These are phyloP conservation scores for Spatholobus suberectus DNA, from an alignment of 306 rosid genomes.

Conservation along the genomic window DNA sequence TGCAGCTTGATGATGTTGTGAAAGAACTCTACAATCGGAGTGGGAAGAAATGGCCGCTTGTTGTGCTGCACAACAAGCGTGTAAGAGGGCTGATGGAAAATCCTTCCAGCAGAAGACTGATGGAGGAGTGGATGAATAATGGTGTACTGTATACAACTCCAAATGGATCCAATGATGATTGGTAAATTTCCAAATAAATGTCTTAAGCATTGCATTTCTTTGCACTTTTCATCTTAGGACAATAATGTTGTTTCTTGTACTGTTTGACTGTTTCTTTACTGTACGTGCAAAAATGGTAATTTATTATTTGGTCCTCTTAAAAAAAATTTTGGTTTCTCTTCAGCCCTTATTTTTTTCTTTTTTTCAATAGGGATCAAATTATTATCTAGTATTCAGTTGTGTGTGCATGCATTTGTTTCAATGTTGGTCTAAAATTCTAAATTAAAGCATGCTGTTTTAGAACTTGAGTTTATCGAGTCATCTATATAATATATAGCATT, in stretches of 20 bases:
- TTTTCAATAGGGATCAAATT: background rate
- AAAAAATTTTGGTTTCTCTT: background rate
- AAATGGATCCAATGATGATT: constrained; percentile 91
- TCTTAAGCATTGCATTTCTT: background rate
- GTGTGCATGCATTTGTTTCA: background rate
- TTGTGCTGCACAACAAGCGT: constrained; percentile 83
- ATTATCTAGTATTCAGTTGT: background rate
- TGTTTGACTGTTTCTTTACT: constrained; percentile 26
- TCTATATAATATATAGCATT: background rate
- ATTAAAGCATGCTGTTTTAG: background rate
- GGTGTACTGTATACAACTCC: constrained; percentile 86
- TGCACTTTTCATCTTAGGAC: constrained; percentile 6
- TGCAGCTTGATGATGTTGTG: constrained; percentile 85
- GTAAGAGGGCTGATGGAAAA: constrained; percentile 67
- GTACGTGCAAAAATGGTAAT: background rate
- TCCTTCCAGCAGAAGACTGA: constrained; percentile 62
- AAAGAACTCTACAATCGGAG: constrained; percentile 65
- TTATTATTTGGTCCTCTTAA: background rate
- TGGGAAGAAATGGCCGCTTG: constrained; percentile 80
- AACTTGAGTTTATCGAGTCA: background rate
- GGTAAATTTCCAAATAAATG: constrained; percentile 57
- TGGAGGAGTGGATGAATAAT: constrained; percentile 78
- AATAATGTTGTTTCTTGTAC: constrained; percentile 16
- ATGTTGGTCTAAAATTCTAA: background rate
- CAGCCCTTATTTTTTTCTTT: background rate